Conservation (phyloP, 257 asterid genomes). For the Nemophila menziesii region DNA sequence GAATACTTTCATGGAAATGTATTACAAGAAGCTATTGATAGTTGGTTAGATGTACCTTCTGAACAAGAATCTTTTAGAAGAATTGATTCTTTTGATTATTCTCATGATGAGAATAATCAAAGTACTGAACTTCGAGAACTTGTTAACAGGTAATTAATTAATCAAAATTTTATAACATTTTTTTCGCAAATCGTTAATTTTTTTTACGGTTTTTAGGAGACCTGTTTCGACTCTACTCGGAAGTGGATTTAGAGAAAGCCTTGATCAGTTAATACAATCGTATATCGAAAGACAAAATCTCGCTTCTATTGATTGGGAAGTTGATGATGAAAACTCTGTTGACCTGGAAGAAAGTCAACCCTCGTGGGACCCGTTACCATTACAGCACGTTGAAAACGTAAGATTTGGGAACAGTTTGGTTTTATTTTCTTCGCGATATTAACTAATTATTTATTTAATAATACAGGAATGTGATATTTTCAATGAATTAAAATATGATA, state of each 20-base stretch:
- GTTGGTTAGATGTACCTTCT: constrained; percentile 60
- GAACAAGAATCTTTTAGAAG: constrained; percentile 36
- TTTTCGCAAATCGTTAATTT: not conserved
- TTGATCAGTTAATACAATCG: constrained; percentile 60
- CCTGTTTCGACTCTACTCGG: constrained; percentile 81
- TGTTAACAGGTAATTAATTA: constrained; percentile 47
- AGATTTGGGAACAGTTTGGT: not conserved
- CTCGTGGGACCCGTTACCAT: constrained; percentile 39
- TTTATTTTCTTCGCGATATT: not conserved
- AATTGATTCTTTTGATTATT: constrained; percentile 29
- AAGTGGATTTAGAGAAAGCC: constrained; percentile 71
- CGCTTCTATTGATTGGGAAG: constrained; percentile 55
- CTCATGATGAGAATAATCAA: constrained; percentile 49
- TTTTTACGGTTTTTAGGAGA: constrained; percentile 40
- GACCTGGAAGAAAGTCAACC: constrained; percentile 22
- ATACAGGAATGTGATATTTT: constrained; percentile 60
- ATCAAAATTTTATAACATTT: not conserved
- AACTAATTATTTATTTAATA: not conserved
- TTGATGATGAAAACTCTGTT: constrained; percentile 22
- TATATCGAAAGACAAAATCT: constrained; percentile 53
- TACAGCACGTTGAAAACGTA: constrained; percentile 38
- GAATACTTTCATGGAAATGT: constrained; percentile 13
- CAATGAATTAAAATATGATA: constrained; percentile 59
- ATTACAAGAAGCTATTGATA: constrained; percentile 50
- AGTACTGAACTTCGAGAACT: constrained; percentile 72